A percentile compares a stretch with the other conserved stretches of the same genome.
phyloP scores from a whole-genome alignment of 208 protist species.

The Trypanosoma vivax region DNA sequence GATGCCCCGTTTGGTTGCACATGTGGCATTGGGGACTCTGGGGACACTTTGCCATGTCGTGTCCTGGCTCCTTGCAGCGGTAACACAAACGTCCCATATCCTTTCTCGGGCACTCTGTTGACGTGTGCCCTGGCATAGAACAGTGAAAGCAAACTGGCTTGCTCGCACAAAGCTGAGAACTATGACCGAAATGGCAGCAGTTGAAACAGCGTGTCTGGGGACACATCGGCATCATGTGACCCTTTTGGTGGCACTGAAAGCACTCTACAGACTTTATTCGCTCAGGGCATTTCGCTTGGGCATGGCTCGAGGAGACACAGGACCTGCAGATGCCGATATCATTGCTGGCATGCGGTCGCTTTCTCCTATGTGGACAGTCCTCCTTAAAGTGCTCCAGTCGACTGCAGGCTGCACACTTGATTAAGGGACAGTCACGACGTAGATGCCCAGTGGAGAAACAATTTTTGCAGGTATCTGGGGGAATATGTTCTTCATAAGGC shows the following conservation, averaged over 20 bases:
- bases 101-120: constrained; percentile 69
- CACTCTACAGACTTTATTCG: constrained; percentile 65
- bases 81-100: constrained; percentile 77
- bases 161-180: constrained; percentile 78
- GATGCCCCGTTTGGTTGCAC: constrained; percentile 72
- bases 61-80: constrained; percentile 82
- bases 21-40: constrained; percentile 70
- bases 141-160: constrained; percentile 85
- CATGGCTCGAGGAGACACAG: constrained; percentile 74
- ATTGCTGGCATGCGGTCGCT: constrained; percentile 18
- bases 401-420: constrained; percentile 51
- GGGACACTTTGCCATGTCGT: constrained; percentile 75
- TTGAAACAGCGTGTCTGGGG: constrained; percentile 85
- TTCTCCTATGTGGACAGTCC: constrained; percentile 31
- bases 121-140: constrained; percentile 64
- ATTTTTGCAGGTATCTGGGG: no score
- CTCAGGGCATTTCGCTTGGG: constrained; percentile 58
- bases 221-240: constrained; percentile 78
- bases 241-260: constrained; percentile 77
- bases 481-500: no score
- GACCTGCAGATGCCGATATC: constrained; percentile 49
- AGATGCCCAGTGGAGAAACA: no score
- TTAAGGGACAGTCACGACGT: constrained; percentile 45
- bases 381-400: constrained; percentile 51
- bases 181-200: constrained; percentile 83